Percentiles rank a stretch among this genome's conserved stretches.
These are phyloP conservation scores for Fomitopsis schrenkii DNA, from an alignment of 1,284 basidiomycete species.

Conservation along the genomic window DNA sequence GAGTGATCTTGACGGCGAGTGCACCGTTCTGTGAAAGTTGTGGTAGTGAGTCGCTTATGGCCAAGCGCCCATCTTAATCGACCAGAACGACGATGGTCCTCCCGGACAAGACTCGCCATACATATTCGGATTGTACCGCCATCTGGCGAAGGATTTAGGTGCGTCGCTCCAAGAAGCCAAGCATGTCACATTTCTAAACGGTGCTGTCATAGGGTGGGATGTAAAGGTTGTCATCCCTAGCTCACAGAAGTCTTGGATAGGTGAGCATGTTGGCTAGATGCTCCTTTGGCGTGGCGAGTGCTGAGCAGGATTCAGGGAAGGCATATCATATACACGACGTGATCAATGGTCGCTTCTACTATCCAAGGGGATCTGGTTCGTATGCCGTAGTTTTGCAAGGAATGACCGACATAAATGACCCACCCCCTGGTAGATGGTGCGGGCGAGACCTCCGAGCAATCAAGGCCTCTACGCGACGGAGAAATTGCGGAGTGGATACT, in stretches of 20 bases:
- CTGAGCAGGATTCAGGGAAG: slow-evolving; percentile 49
- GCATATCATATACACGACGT: slow-evolving; percentile 83
- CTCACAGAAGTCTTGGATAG: slow-evolving; percentile 90
- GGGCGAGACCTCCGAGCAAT: slow-evolving; percentile 61
- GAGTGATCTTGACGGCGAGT: slow-evolving; percentile 58
- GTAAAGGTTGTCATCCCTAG: slow-evolving; percentile 88
- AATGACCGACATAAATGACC: neutral
- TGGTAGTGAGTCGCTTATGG: neutral
- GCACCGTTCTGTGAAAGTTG: slow-evolving; percentile 1
- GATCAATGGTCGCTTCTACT: slow-evolving; percentile 76
- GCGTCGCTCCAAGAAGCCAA: slow-evolving; percentile 7
- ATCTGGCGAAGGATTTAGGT: slow-evolving; percentile 66
- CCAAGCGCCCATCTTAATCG: neutral
- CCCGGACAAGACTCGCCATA: slow-evolving; percentile 79
- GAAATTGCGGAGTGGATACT: slow-evolving; percentile 89
- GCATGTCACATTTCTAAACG: slow-evolving; percentile 1
- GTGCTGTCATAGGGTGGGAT: slow-evolving; percentile 59
- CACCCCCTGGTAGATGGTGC: slow-evolving; percentile 48
- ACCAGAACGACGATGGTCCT: slow-evolving; percentile 86
- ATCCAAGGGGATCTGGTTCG: slow-evolving; percentile 62
- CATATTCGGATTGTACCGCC: slow-evolving; percentile 73
- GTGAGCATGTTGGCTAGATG: slow-evolving; percentile 30
- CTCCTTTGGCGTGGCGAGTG: neutral
- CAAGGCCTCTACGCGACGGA: slow-evolving; percentile 68
- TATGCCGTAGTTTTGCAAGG: neutral